phyloP scores from a whole-genome alignment of 2,329 filamentous ascomycete genomes.

The Fusarium annulatum region DNA sequence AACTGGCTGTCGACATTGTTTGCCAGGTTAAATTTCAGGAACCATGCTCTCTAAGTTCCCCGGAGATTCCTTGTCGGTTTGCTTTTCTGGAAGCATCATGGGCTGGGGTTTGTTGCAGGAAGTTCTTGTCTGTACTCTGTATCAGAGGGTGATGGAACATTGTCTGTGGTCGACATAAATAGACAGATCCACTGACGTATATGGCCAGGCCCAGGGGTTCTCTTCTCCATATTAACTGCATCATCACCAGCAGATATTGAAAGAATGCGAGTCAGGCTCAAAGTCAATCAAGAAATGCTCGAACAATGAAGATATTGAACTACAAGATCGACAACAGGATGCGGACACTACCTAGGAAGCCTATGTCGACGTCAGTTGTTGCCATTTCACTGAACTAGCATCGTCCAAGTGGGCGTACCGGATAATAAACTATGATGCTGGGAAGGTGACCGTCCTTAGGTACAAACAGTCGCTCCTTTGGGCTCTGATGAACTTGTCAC shows the following conservation, averaged over 20 bases:
- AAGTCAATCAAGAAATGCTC: not conserved
- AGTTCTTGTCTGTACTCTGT: not conserved
- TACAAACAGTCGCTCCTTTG: constrained; percentile 1
- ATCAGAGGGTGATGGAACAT: not conserved
- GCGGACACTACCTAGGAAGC: not conserved
- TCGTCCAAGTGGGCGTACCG: not conserved
- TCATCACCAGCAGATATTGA: not conserved
- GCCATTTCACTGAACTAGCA: not conserved
- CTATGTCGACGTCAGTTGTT: constrained; percentile 13
- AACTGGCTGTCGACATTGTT: constrained; percentile 10
- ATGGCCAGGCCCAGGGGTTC: not conserved
- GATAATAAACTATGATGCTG: not conserved
- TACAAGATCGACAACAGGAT: not conserved
- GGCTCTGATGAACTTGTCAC: not conserved
- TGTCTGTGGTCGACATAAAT: constrained; percentile 22
- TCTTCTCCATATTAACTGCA: constrained; percentile 9
- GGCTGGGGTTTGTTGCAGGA: constrained; percentile 1
- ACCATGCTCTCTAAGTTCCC: not conserved
- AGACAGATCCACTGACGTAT: constrained; percentile 23
- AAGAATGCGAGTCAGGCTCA: constrained; percentile 20
- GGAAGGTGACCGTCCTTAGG: not conserved
- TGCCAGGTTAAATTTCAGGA: constrained; percentile 7
- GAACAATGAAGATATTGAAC: not conserved
- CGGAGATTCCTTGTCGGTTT: not conserved
- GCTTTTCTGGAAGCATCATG: constrained; percentile 18